phyloP scores from a whole-genome alignment of 2,329 filamentous ascomycete genomes.

The Didymella pomorum region DNA sequence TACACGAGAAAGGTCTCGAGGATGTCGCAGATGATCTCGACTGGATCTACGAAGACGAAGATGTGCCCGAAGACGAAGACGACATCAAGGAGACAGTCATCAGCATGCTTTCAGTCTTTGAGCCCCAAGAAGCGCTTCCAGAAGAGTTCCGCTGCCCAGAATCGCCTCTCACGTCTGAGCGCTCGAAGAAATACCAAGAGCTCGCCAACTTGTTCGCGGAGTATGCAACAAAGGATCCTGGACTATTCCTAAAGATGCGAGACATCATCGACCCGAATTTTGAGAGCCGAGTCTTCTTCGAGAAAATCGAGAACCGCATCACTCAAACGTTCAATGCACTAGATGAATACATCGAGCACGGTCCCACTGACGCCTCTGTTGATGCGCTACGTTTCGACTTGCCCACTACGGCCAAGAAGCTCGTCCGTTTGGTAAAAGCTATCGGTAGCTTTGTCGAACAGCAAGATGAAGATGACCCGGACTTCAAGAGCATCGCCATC shows the following conservation, averaged over 20 bases:
- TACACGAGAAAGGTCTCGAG: constrained; percentile 38
- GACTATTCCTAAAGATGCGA: constrained; percentile 39
- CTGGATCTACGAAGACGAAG: constrained; percentile 44
- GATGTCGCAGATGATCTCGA: constrained; percentile 39
- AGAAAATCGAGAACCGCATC: constrained; percentile 46
- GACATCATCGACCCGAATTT: constrained; percentile 44
- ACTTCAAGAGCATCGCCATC: constrained; percentile 33
- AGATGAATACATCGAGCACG: constrained; percentile 42
- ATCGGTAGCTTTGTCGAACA: constrained; percentile 41
- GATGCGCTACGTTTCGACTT: constrained; percentile 40
- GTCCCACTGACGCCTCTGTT: constrained; percentile 34
- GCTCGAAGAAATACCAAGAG: constrained; percentile 44
- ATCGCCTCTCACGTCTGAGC: constrained; percentile 36
- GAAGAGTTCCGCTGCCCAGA: constrained; percentile 43
- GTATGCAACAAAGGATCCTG: constrained; percentile 39
- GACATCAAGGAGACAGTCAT: constrained; percentile 43
- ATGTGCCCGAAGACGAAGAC: constrained; percentile 37
- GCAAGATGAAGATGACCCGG: constrained; percentile 32
- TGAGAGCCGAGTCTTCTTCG: constrained; percentile 46
- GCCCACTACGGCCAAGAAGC: constrained; percentile 40
- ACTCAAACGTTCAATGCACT: constrained; percentile 39
- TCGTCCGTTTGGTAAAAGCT: constrained; percentile 36
- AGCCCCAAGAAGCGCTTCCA: constrained; percentile 46
- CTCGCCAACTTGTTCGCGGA: constrained; percentile 41
- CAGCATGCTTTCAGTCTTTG: constrained; percentile 50